phyloP scores from a whole-genome alignment of 768 basidiomycete genomes.

The Boletus pseudopeckii region DNA sequence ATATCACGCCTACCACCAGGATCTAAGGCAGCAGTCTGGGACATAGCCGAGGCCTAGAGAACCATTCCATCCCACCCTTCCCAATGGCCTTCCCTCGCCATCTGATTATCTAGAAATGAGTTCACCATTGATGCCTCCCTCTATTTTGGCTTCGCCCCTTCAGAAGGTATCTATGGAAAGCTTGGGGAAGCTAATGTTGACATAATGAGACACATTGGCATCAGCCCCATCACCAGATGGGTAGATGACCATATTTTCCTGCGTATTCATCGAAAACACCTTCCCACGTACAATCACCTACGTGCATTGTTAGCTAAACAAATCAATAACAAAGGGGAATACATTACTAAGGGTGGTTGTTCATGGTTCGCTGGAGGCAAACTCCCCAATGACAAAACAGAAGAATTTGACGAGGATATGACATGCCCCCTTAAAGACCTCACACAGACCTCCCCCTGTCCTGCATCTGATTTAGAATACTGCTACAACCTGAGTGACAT shows the following conservation, averaged over 20 bases:
- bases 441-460: accelerated
- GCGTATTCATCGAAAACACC: too few species aligned
- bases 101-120: accelerated
- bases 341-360: background rate
- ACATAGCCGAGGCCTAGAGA: background rate
- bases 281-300: too few species aligned
- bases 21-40: background rate
- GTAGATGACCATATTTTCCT: background rate
- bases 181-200: background rate
- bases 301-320: too few species aligned
- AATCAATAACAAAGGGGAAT: too few species aligned
- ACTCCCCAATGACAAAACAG: background rate
- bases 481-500: background rate
- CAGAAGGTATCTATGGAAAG: background rate
- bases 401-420: background rate
- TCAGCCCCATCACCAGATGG: background rate
- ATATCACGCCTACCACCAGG: background rate
- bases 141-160: background rate
- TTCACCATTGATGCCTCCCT: background rate
- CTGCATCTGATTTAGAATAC: accelerated
- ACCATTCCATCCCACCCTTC: background rate
- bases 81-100: background rate
- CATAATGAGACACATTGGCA: background rate
- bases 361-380: background rate
- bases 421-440: background rate